A percentile compares a stretch with the other conserved stretches of the same genome.
Evolutionary conservation across 2,329 filamentous ascomycete genomes (phyloP).

Genomic region (Scytalidium lignicola): DNA sequence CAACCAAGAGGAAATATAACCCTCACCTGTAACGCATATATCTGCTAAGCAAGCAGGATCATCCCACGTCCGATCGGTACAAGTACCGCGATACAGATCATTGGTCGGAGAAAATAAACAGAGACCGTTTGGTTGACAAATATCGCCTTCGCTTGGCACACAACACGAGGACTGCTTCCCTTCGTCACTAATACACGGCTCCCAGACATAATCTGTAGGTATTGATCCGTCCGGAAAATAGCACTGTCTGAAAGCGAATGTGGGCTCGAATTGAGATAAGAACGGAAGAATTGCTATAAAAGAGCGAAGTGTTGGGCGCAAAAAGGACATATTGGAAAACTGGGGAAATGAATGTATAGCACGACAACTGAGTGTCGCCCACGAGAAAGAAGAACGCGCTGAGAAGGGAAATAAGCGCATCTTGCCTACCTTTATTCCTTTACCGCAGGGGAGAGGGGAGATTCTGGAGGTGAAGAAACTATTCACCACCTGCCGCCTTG

Average conservation of each 20-base stretch:
- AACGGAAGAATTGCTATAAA: not conserved
- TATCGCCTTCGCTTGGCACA: slow-evolving; percentile 13
- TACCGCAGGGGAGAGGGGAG: not conserved
- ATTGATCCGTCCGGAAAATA: slow-evolving; percentile 17
- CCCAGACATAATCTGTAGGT: slow-evolving; percentile 14
- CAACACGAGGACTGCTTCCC: slow-evolving; percentile 10
- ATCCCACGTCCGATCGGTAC: slow-evolving; percentile 15
- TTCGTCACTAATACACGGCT: slow-evolving; percentile 10
- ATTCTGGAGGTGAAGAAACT: not conserved
- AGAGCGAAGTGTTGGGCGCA: not conserved
- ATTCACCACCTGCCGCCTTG: not conserved
- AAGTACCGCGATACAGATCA: slow-evolving; percentile 11
- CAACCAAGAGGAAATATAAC: no score
- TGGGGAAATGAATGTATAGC: not conserved
- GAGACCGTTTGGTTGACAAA: slow-evolving; percentile 13
- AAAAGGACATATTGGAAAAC: not conserved
- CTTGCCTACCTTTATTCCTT: not conserved
- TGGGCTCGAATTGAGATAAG: not conserved
- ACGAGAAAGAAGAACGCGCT: no score
- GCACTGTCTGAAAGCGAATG: slow-evolving; percentile 9
- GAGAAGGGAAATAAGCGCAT: no score
- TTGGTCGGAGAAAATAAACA: slow-evolving; percentile 10
- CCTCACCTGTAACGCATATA: slow-evolving; percentile 13
- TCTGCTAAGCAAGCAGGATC: slow-evolving; percentile 11
- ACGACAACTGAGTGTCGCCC: not conserved